Percentiles rank a stretch among this genome's conserved stretches.
These are phyloP conservation scores for Yarrowia phangngaensis DNA, from an alignment of 805 yeast genomes.

Conservation along the genomic window DNA sequence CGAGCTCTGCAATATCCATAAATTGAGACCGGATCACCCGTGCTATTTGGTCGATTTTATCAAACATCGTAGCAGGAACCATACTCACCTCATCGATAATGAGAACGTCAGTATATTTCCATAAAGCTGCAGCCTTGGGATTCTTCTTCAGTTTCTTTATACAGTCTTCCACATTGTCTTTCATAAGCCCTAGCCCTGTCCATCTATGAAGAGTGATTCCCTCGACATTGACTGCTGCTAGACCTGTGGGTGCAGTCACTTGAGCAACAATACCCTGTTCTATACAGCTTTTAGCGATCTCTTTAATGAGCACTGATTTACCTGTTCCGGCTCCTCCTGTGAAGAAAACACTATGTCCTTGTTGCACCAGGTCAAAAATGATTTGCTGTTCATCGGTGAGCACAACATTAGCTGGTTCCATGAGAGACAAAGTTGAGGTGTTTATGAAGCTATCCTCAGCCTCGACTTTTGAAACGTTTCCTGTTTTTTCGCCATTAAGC, in stretches of 20 bases:
- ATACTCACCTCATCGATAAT: slow-evolving; percentile 90
- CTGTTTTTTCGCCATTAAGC: background rate
- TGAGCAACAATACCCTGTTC: slow-evolving; percentile 50
- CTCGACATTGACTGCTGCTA: slow-evolving; percentile 89
- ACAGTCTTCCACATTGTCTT: slow-evolving; percentile 39
- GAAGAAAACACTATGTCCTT: background rate
- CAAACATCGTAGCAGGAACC: slow-evolving; percentile 75
- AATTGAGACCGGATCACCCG: slow-evolving; percentile 43
- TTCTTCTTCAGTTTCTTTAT: slow-evolving; percentile 46
- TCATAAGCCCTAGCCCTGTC: slow-evolving; percentile 78
- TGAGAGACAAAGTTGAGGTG: slow-evolving; percentile 8
- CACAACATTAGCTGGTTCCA: background rate
- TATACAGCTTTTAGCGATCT: background rate
- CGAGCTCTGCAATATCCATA: background rate
- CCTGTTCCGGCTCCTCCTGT: slow-evolving; percentile 26
- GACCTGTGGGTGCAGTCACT: slow-evolving; percentile 90
- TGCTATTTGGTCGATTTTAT: slow-evolving; percentile 68
- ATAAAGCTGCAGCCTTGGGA: slow-evolving; percentile 45
- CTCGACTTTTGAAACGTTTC: background rate
- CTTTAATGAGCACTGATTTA: slow-evolving; percentile 15
- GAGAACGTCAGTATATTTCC: slow-evolving; percentile 66
- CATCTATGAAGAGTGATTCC: slow-evolving; percentile 83
- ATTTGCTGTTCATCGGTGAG: slow-evolving; percentile 12
- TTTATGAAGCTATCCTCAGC: background rate
- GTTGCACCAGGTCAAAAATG: slow-evolving; percentile 4